Conservation (phyloP, 2,329 filamentous ascomycete species). For the Sphaceloma murrayae region DNA sequence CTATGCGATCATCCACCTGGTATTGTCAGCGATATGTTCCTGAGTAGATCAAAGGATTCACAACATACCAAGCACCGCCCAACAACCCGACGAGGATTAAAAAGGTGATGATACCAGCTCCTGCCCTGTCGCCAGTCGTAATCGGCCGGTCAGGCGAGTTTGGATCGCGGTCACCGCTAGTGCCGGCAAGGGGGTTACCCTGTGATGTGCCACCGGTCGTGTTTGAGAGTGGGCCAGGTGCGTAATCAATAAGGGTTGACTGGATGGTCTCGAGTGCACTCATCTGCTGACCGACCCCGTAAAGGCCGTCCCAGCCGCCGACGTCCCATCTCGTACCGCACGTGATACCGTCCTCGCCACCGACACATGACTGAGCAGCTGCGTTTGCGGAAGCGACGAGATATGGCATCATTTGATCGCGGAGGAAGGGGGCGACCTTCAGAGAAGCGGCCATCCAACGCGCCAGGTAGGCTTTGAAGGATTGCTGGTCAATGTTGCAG, state of each 20-base stretch:
- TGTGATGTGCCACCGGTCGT: slow-evolving; percentile 43
- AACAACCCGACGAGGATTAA: slow-evolving; percentile 47
- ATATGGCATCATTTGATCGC: slow-evolving; percentile 42
- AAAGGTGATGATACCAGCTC: slow-evolving; percentile 57
- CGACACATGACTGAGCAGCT: slow-evolving; percentile 46
- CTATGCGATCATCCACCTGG: slow-evolving; percentile 16
- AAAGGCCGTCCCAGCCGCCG: slow-evolving; percentile 36
- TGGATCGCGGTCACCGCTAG: slow-evolving; percentile 25
- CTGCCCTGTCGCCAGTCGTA: slow-evolving; percentile 55
- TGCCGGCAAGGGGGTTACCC: slow-evolving; percentile 38
- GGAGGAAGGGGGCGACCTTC: slow-evolving; percentile 49
- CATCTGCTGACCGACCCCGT: slow-evolving; percentile 50
- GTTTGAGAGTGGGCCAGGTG: slow-evolving; percentile 38
- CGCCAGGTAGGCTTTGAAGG: slow-evolving; percentile 37
- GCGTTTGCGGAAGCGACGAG: slow-evolving; percentile 45
- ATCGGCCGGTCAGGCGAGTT: slow-evolving; percentile 32
- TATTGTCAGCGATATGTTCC: slow-evolving; percentile 1
- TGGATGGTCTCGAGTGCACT: slow-evolving; percentile 45
- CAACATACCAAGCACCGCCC: slow-evolving; percentile 35
- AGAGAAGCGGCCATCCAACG: slow-evolving; percentile 46
- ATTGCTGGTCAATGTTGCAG: slow-evolving; percentile 38
- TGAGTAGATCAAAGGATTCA: neutral
- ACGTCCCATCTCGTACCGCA: slow-evolving; percentile 38
- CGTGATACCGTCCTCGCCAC: slow-evolving; percentile 36
- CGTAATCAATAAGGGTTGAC: slow-evolving; percentile 33